Conservation (phyloP, 768 basidiomycete species). For the Trametes coccinea region DNA sequence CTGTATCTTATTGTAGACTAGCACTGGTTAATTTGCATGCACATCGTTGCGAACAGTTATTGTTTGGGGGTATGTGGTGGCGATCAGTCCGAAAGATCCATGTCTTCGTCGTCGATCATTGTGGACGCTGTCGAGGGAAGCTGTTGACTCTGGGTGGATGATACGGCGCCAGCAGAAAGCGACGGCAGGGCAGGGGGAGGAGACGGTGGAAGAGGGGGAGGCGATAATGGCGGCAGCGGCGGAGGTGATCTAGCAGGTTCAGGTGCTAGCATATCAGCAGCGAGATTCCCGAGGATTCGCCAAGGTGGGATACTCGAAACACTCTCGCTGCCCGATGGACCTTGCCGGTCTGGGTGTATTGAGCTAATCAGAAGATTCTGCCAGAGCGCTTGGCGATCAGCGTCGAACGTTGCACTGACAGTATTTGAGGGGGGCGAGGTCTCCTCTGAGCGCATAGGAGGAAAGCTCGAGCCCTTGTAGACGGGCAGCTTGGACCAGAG, state of each 20-base stretch:
- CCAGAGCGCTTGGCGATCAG: conserved; percentile 44
- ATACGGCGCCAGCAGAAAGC: background rate
- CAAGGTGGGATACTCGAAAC: background rate
- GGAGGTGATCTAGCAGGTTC: conserved; percentile 38
- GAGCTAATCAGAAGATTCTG: conserved; percentile 33
- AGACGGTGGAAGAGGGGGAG: conserved; percentile 16
- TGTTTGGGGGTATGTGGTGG: background rate
- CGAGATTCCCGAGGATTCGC: background rate
- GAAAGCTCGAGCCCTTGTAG: conserved; percentile 46
- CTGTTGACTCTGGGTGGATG: conserved; percentile 1
- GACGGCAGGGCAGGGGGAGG: conserved; percentile 1
- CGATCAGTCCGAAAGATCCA: conserved; percentile 5
- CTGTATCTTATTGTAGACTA: conserved; percentile 16
- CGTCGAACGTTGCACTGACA: conserved; percentile 34
- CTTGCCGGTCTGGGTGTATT: background rate
- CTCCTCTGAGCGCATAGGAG: conserved; percentile 14
- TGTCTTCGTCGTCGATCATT: background rate
- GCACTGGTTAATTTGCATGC: conserved; percentile 5
- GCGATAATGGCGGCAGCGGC: conserved; percentile 30
- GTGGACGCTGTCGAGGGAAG: background rate
- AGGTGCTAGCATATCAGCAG: conserved; percentile 14
- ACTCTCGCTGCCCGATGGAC: too few relatives aligned
- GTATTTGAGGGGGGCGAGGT: conserved; percentile 10
- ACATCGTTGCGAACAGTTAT: background rate
- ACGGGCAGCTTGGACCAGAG: conserved; percentile 54